Evolutionary conservation across 1,284 basidiomycete genomes (phyloP).

Genomic region (Rugosomyces carneus): DNA sequence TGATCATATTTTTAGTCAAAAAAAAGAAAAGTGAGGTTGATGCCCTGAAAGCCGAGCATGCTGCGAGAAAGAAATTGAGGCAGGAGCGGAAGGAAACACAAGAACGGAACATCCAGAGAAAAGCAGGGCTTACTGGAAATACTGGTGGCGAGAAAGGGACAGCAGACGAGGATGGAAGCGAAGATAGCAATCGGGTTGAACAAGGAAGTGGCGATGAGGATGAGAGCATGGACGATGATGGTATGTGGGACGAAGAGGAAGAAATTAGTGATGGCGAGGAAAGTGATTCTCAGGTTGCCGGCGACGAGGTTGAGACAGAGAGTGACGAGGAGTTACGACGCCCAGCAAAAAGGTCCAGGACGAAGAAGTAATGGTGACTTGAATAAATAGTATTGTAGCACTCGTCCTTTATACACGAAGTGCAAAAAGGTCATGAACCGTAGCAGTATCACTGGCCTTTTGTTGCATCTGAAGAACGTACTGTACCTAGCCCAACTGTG

Average conservation of each 20-base stretch:
- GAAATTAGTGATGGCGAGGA: constrained; percentile 58
- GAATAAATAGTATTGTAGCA: constrained; percentile 8
- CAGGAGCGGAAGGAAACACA: constrained; percentile 81
- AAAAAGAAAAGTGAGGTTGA: constrained; percentile 71
- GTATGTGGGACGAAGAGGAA: constrained; percentile 56
- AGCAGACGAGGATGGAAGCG: constrained; percentile 30
- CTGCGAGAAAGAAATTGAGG: constrained; percentile 66
- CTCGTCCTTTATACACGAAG: too few species aligned
- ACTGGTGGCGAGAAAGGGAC: constrained; percentile 30
- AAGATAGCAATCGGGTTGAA: constrained; percentile 25
- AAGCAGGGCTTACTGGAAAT: constrained; percentile 46
- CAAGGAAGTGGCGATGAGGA: constrained; percentile 23
- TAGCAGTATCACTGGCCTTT: not conserved
- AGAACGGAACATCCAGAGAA: constrained; percentile 79
- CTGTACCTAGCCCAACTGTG: constrained; percentile 15
- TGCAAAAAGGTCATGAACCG: too few species aligned
- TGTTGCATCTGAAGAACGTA: constrained; percentile 16
- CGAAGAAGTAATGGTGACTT: constrained; percentile 31
- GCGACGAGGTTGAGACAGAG: constrained; percentile 14
- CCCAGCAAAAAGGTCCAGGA: constrained; percentile 33
- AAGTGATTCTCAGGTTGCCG: constrained; percentile 37
- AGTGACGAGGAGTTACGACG: constrained; percentile 26
- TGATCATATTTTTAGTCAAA: constrained; percentile 52
- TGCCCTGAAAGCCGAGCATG: constrained; percentile 67
- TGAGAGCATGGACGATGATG: constrained; percentile 35